Conservation (phyloP, 2,329 filamentous ascomycete species). For the Didymosphaeria variabile region DNA sequence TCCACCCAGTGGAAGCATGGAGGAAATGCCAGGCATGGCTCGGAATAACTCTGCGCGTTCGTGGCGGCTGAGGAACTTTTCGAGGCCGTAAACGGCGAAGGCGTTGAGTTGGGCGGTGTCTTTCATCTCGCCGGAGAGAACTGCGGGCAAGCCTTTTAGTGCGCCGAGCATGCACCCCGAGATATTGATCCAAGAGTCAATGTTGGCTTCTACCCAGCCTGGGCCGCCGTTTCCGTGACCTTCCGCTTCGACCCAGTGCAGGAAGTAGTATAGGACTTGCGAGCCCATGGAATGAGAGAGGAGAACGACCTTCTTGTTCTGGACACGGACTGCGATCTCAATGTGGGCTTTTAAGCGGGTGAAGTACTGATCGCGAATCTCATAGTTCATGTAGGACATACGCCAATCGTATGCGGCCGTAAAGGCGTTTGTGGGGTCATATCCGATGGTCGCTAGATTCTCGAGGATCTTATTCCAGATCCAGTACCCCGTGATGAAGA, state of each 20-base stretch:
- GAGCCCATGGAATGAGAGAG: conserved; percentile 98
- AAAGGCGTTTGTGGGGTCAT: conserved; percentile 83
- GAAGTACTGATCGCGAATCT: conserved; percentile 92
- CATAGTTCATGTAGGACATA: conserved; percentile 87
- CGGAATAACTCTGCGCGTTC: conserved; percentile 94
- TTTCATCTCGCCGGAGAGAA: conserved; percentile 96
- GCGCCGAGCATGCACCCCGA: conserved; percentile 98
- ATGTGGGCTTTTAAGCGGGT: conserved; percentile 89
- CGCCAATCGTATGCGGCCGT: conserved; percentile 88
- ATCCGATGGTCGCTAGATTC: conserved; percentile 93
- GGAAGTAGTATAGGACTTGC: conserved; percentile 87
- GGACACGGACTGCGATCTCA: conserved; percentile 79
- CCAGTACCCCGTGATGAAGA: conserved; percentile 91
- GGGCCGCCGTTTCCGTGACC: conserved; percentile 82
- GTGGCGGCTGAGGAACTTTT: conserved; percentile 90
- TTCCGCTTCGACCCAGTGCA: conserved; percentile 82
- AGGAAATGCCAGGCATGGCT: conserved; percentile 95
- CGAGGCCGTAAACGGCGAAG: conserved; percentile 94
- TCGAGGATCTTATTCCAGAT: conserved; percentile 99
- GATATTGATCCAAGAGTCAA: conserved; percentile 98
- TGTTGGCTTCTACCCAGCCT: conserved; percentile 86
- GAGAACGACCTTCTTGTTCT: conserved; percentile 81
- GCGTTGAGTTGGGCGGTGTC: conserved; percentile 96
- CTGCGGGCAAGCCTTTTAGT: conserved; percentile 86
- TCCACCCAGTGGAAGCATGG: conserved; percentile 95